Evolutionary conservation across 2,329 filamentous ascomycete species (phyloP).

Genomic region (Monosporascus sp.): DNA sequence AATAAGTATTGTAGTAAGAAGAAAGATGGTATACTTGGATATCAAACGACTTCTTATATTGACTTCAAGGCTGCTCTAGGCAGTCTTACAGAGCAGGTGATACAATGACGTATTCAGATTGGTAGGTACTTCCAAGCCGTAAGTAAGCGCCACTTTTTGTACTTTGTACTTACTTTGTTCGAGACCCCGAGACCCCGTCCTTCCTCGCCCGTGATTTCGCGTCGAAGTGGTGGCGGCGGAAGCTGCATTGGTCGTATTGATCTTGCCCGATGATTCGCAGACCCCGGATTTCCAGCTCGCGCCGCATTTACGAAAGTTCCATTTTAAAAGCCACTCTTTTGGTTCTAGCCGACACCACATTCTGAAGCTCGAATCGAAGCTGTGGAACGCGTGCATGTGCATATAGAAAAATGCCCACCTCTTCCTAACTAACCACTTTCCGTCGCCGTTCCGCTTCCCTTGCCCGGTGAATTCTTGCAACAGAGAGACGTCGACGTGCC

Average conservation of each 20-base stretch:
- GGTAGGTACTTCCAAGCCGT: background rate
- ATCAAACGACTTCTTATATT: background rate
- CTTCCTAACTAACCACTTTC: slow-evolving; percentile 10
- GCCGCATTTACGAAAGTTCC: background rate
- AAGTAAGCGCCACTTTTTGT: background rate
- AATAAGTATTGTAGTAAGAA: too few species aligned
- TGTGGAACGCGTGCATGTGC: background rate
- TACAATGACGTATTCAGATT: background rate
- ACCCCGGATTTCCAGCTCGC: background rate
- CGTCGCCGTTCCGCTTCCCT: background rate
- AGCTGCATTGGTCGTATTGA: background rate
- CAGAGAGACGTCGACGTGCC: slow-evolving; percentile 19
- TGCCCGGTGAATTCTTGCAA: slow-evolving; percentile 6
- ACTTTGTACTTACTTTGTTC: background rate
- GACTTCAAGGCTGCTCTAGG: background rate
- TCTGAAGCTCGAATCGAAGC: too few species aligned
- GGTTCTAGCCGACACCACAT: background rate
- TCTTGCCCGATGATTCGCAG: background rate
- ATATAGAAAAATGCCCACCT: slow-evolving; percentile 17
- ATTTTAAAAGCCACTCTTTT: background rate
- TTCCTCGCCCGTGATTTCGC: background rate
- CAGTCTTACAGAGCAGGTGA: background rate
- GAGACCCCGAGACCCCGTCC: background rate
- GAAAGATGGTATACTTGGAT: too few species aligned
- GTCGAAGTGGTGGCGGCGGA: background rate